A percentile compares a stretch with the other conserved stretches of the same genome.
These are phyloP conservation scores for Polygonum aviculare DNA, from an alignment of 148 eudicot genomes.

Conservation along the genomic window DNA sequence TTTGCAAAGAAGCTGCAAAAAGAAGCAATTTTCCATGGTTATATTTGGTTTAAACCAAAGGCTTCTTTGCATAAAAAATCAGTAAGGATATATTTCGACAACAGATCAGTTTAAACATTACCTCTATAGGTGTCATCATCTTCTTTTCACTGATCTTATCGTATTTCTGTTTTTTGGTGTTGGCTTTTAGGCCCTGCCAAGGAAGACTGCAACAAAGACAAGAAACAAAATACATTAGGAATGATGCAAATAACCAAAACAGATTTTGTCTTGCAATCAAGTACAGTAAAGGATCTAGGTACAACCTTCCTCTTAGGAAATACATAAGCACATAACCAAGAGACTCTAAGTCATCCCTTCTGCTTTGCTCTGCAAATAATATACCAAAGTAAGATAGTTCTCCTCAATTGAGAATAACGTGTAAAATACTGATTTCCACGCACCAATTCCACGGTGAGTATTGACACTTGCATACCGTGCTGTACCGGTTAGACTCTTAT, in stretches of 20 bases:
- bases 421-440: conserved; percentile 7
- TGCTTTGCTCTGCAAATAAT: conserved; percentile 51
- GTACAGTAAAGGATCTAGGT: background rate
- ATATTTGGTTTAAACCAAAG: background rate
- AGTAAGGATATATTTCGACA: background rate
- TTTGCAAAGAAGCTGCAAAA: conserved; percentile 18
- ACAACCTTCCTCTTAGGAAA: conserved; percentile 62
- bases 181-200: conserved; percentile 76
- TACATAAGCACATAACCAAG: conserved; percentile 70
- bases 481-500: conserved; percentile 62
- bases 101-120: conserved; percentile 1
- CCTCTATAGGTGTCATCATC: conserved; percentile 72
- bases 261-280: background rate
- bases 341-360: conserved; percentile 66
- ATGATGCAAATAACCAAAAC: background rate
- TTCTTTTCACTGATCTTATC: conserved; percentile 75
- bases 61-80: background rate
- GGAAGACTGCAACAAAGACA: conserved; percentile 41
- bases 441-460: conserved; percentile 77
- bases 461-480: conserved; percentile 75
- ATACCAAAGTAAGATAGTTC: conserved; percentile 1
- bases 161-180: conserved; percentile 69
- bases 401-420: background rate
- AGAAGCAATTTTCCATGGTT: background rate
- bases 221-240: background rate